Evolutionary conservation across 2,329 filamentous ascomycete species (phyloP), one percentile per base, ranked within the genome.

Genomic region (Colletotrichum sp.): DNA sequence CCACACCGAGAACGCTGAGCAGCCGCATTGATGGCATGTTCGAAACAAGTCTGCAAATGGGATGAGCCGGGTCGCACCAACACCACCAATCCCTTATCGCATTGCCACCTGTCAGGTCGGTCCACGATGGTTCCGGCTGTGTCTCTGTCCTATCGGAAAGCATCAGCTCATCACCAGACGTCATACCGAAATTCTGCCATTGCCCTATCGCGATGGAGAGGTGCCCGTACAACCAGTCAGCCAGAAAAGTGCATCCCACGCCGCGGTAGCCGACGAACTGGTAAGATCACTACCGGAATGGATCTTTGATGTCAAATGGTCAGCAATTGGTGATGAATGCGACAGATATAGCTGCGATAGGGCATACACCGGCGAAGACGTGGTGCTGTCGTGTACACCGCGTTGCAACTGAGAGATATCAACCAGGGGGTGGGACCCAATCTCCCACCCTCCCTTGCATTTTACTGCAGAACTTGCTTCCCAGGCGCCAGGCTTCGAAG

Each of bases 341-440:
- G 43, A 55, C 48, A 61, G 43, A 43, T 48, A 63, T 30, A 13
- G 8, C 30, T n/a, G 71, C 32, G 73, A 73, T 75, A 68, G 73
- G 73, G 70, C 64, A 39, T 68, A 68, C 34, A 18, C 73, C 73
- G 63, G 70, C 70, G 69, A 73, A 28, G 63, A 72, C 57, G 57
- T 39, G 73, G 32, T 55, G 24, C 28, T 57, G 69, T 71, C 52
- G 67, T 34, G 52, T 60, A 28, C 64, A 43, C 24, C 57, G 24
- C 32, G 43, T 39, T 24, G 57, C n/a, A 13, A 36, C 59, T 64
- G 68, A 64, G 36, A 34, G 39, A 64, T 57, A 64, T 71, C 60
- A 65, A n/a, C 64, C 18, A 36, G 55, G 72, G 69, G 68, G 71
- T 43, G 63, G 63, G 48, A 52, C 59, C 59, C 57, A 73, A 73